These are phyloP conservation scores for Fagus crenata DNA, from an alignment of 306 rosid genomes.

Conservation along the genomic window DNA sequence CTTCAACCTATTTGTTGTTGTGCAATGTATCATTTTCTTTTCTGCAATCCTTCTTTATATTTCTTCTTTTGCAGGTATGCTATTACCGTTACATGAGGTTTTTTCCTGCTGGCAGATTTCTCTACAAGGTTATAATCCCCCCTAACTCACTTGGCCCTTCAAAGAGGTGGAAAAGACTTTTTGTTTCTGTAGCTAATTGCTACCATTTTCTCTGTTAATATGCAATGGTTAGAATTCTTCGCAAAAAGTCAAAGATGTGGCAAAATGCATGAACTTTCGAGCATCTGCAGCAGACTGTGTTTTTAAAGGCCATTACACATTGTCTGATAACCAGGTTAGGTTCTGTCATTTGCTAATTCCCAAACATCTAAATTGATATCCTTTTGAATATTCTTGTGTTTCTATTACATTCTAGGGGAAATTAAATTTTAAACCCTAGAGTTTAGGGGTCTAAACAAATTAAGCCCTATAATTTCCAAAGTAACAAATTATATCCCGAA, in stretches of 20 bases:
- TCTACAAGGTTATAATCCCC: conserved; percentile 67
- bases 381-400: background rate
- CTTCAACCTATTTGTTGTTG: background rate
- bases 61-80: conserved; percentile 70
- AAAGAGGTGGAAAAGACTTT: background rate
- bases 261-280: conserved; percentile 82
- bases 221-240: conserved; percentile 73
- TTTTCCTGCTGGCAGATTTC: conserved; percentile 84
- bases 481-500: too few species aligned
- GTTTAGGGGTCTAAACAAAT: too few species aligned
- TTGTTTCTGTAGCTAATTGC: conserved; percentile 28
- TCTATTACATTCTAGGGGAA: background rate
- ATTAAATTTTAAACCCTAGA: too few species aligned
- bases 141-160: conserved; percentile 15
- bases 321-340: conserved; percentile 80
- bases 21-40: background rate
- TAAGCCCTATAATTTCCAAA: too few species aligned
- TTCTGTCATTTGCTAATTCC: conserved; percentile 20
- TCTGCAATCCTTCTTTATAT: background rate
- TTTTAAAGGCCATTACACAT: conserved; percentile 82
- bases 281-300: conserved; percentile 60
- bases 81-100: conserved; percentile 87
- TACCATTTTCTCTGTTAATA: conserved; percentile 18
- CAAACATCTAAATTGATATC: conserved; percentile 9
- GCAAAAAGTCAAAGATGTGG: conserved; percentile 79